Evolutionary conservation across 371 early-diverging fungal genomes (phyloP).

Genomic region (Lichtheimia corymbifera): DNA sequence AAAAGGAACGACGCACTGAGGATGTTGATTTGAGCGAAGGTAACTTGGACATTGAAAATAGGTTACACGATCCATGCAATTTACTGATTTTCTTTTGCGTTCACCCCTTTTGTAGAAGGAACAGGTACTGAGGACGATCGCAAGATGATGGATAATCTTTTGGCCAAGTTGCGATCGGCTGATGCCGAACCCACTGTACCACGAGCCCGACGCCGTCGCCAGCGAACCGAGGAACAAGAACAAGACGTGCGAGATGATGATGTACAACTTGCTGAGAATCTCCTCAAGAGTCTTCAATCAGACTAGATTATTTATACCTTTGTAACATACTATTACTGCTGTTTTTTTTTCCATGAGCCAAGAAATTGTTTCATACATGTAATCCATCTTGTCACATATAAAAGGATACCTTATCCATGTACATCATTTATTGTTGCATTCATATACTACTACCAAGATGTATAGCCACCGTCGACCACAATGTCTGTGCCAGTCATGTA

Average conservation of each 20-base stretch:
- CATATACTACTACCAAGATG: slow-evolving; percentile 26
- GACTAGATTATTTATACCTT: slow-evolving; percentile 5
- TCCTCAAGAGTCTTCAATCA: slow-evolving; percentile 19
- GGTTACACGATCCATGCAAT: background rate
- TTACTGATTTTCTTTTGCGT: background rate
- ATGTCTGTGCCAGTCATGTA: slow-evolving; percentile 43
- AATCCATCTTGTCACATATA: no score
- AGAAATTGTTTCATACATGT: no score
- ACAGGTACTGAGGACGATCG: slow-evolving; percentile 27
- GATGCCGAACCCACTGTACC: slow-evolving; percentile 30
- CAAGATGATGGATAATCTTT: slow-evolving; percentile 44
- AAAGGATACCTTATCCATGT: no score
- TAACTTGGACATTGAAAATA: background rate
- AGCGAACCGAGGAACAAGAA: background rate
- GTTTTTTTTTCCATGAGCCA: no score
- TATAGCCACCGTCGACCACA: slow-evolving; percentile 45
- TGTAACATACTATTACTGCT: background rate
- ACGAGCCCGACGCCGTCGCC: slow-evolving; percentile 10
- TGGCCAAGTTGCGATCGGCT: slow-evolving; percentile 42
- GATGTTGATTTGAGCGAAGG: slow-evolving; percentile 19
- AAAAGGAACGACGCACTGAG: slow-evolving; percentile 2
- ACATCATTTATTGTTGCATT: no score
- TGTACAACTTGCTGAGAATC: slow-evolving; percentile 10
- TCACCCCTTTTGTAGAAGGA: background rate
- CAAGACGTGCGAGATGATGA: background rate